Percentiles rank a stretch among this genome's conserved stretches.
phyloP scores from a whole-genome alignment of 1,284 basidiomycete species.

The Testicularia cyperi region DNA sequence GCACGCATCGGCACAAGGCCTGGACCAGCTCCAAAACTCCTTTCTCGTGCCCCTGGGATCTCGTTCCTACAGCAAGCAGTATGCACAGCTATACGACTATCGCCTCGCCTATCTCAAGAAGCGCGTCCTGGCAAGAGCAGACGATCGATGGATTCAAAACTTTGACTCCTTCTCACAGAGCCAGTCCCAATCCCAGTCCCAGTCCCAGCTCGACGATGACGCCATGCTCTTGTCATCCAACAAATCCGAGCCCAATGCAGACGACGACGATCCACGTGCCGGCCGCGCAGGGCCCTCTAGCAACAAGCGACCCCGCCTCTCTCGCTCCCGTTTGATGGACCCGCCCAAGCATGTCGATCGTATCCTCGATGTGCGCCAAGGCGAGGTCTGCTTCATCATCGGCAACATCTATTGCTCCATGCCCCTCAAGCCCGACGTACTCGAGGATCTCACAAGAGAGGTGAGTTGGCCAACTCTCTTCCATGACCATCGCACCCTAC shows the following conservation, averaged over 20 bases:
- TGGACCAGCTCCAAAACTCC: conserved; percentile 27
- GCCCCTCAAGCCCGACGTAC: conserved; percentile 94
- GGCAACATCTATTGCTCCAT: conserved; percentile 97
- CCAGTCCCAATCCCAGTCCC: conserved; percentile 16
- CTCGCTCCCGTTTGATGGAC: conserved; percentile 8
- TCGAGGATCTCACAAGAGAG: conserved; percentile 89
- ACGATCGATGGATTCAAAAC: conserved; percentile 33
- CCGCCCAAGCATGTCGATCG: conserved; percentile 71
- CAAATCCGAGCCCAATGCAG: neutral
- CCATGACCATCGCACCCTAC: neutral
- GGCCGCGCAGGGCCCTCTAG: conserved; percentile 4
- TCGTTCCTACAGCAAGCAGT: conserved; percentile 51
- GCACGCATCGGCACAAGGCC: no score
- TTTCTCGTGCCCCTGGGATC: conserved; percentile 46
- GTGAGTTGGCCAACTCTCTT: conserved; percentile 63
- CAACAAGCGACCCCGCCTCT: conserved; percentile 1
- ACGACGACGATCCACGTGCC: neutral
- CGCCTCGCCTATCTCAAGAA: conserved; percentile 54
- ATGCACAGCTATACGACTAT: conserved; percentile 57
- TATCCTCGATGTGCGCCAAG: conserved; percentile 84
- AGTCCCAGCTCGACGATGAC: conserved; percentile 9
- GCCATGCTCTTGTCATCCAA: neutral
- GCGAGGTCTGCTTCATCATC: conserved; percentile 82
- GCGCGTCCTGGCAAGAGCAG: conserved; percentile 41
- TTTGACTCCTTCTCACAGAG: conserved; percentile 18